phyloP scores from a whole-genome alignment of 352 stramenopile genomes.

The Phytophthora aleatoria region DNA sequence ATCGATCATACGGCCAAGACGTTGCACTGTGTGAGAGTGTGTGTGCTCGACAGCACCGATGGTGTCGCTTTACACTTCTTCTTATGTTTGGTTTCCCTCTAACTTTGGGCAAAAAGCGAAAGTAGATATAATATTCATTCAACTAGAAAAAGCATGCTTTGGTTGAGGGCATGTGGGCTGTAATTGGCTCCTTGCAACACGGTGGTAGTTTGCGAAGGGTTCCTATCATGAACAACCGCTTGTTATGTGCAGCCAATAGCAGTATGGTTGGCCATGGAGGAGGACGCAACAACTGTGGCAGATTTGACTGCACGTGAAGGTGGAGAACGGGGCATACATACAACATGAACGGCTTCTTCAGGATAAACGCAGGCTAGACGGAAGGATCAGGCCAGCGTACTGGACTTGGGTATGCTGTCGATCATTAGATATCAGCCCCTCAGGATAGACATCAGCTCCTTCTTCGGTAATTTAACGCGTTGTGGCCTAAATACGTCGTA shows the following conservation, averaged over 20 bases:
- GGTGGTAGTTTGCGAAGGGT: constrained; percentile 75
- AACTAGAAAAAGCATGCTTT: background rate
- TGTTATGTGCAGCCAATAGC: constrained; percentile 87
- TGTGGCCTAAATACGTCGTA: background rate
- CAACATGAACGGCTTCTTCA: constrained; percentile 7
- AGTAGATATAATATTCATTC: no score
- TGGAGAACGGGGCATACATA: constrained; percentile 5
- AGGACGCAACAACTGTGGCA: constrained; percentile 84
- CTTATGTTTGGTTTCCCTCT: no score
- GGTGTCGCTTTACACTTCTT: no score
- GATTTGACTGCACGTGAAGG: constrained; percentile 74
- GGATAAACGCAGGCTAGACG: background rate
- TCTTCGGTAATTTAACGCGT: constrained; percentile 15
- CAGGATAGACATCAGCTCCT: constrained; percentile 87
- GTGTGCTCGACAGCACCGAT: no score
- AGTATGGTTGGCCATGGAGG: constrained; percentile 75
- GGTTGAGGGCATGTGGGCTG: constrained; percentile 53
- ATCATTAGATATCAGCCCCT: constrained; percentile 84
- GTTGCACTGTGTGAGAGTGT: no score
- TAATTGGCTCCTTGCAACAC: constrained; percentile 90
- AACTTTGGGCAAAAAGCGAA: no score
- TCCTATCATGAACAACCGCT: constrained; percentile 92
- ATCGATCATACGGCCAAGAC: no score
- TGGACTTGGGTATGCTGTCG: constrained; percentile 83
- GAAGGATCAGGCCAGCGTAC: constrained; percentile 86